Conservation (phyloP, 2,329 filamentous ascomycete genomes). For the Colletotrichum liaoningense region DNA sequence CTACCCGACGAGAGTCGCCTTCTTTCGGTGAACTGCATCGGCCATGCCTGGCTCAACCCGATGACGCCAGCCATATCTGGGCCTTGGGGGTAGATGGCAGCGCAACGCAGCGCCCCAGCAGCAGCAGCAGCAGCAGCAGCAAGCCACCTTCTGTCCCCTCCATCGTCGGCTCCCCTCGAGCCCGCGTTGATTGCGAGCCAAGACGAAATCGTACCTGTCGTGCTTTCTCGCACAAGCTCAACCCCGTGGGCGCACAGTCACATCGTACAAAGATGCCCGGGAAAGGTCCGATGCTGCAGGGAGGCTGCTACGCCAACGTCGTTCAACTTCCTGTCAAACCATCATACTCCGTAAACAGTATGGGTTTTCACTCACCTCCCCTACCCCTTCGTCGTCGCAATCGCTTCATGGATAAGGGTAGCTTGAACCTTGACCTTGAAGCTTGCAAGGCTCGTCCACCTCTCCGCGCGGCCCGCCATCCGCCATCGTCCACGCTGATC, state of each 20-base stretch:
- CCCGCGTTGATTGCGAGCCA: constrained; percentile 1
- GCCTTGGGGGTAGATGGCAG: background rate
- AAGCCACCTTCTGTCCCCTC: too few relatives aligned
- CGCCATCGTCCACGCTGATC: constrained; percentile 1
- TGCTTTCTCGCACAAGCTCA: constrained; percentile 25
- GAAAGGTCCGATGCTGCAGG: constrained; percentile 35
- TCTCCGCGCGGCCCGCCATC: constrained; percentile 12
- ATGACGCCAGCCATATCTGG: background rate
- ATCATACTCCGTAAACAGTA: too few relatives aligned
- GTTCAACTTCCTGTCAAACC: constrained; percentile 15
- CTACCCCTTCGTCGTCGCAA: background rate
- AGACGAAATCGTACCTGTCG: constrained; percentile 26
- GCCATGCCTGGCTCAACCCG: background rate
- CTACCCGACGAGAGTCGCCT: constrained; percentile 30
- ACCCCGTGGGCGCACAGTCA: constrained; percentile 14
- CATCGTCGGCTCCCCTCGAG: background rate
- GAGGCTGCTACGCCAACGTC: constrained; percentile 29
- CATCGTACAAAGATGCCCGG: constrained; percentile 34
- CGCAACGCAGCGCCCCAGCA: too few relatives aligned
- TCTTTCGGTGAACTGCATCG: constrained; percentile 3
- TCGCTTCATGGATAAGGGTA: background rate
- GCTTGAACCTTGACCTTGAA: background rate
- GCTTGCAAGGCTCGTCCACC: background rate
- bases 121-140: background rate
- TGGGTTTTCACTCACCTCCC: background rate